Evolutionary conservation across 306 rosid genomes (phyloP).

Genomic region (Gillenia trifoliata): DNA sequence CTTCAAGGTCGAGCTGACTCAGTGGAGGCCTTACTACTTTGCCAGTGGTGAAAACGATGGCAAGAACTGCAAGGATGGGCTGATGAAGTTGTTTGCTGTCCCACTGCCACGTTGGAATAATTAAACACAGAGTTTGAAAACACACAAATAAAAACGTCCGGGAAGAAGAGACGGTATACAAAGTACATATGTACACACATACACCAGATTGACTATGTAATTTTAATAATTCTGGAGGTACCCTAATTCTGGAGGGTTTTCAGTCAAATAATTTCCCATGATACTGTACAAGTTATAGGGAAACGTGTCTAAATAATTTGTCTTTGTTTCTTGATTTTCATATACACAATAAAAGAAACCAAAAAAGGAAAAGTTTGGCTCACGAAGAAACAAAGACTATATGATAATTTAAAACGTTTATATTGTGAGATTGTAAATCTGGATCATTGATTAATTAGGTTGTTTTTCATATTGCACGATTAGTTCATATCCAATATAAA

Average conservation of each 20-base stretch:
- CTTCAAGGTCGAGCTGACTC: slow-evolving; percentile 31
- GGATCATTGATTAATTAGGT: no score
- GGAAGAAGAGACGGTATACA: not conserved
- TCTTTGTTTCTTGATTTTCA: not conserved
- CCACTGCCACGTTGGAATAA: slow-evolving; percentile 26
- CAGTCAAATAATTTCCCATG: not conserved
- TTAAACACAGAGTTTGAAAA: not conserved
- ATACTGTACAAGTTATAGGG: no score
- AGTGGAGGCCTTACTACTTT: slow-evolving; percentile 52
- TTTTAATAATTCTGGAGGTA: not conserved
- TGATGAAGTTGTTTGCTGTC: slow-evolving; percentile 34
- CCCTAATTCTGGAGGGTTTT: not conserved
- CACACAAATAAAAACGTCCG: not conserved
- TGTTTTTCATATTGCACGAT: no score
- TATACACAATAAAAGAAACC: no score
- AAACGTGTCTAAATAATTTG: not conserved
- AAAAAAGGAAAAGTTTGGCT: no score
- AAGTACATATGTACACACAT: not conserved
- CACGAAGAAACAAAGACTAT: no score
- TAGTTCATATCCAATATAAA: no score
- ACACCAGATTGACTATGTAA: not conserved
- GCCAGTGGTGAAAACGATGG: slow-evolving; percentile 38
- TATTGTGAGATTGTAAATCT: no score
- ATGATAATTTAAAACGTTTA: no score
- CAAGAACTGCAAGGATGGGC: slow-evolving; percentile 47